A percentile compares a stretch with the other conserved stretches of the same genome.
These are phyloP conservation scores for Diaporthe destruens DNA, from an alignment of 2,329 filamentous ascomycete species.

Conservation along the genomic window DNA sequence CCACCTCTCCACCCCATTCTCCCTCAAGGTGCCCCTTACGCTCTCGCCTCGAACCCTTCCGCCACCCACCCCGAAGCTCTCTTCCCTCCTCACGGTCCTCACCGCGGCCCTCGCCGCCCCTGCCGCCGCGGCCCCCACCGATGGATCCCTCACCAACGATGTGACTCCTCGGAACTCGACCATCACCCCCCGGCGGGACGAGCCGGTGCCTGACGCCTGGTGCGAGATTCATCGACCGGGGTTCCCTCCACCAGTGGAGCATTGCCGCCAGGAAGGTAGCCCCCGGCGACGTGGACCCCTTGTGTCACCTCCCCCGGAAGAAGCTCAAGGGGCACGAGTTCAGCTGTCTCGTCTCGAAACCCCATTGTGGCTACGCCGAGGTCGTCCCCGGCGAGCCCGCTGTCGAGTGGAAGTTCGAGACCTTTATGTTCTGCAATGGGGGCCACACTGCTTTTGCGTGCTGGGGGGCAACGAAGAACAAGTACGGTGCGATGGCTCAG, in stretches of 20 bases:
- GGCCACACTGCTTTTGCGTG: background rate
- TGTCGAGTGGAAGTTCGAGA: background rate
- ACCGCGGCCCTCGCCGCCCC: background rate
- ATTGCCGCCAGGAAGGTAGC: too few relatives aligned
- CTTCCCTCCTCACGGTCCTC: background rate
- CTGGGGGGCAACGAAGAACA: background rate
- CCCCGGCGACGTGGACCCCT: rapidly evolving
- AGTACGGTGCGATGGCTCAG: background rate
- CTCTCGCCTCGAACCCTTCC: too few relatives aligned
- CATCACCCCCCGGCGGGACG: too few relatives aligned
- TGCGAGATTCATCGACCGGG: too few relatives aligned
- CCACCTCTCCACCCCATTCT: too few relatives aligned
- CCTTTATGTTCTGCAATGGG: background rate
- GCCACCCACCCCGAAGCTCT: background rate
- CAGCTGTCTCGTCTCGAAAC: background rate
- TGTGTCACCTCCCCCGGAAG: background rate
- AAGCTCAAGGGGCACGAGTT: background rate
- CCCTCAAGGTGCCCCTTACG: background rate
- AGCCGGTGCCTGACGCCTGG: background rate
- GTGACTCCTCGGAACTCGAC: background rate
- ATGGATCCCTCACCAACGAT: background rate
- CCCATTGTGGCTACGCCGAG: background rate
- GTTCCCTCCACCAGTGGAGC: too few relatives aligned
- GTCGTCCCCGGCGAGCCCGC: background rate
- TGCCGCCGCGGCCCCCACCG: background rate